Evolutionary conservation across 2,329 filamentous ascomycete species (phyloP), one percentile per base, ranked within the genome.

Genomic region (Apiospora sp.): DNA sequence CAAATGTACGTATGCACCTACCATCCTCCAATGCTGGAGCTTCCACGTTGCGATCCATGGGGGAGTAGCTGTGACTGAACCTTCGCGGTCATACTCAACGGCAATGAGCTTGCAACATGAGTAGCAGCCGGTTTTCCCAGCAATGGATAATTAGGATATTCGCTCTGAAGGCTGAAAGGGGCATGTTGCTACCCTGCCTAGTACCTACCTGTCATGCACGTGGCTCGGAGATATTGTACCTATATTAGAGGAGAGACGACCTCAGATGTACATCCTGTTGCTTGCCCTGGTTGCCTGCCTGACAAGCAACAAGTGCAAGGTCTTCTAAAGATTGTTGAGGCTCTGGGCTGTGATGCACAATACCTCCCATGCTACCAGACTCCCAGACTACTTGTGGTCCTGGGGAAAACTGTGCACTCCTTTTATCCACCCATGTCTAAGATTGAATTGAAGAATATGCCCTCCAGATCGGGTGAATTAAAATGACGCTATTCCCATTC

Each of bases 401-500:
- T n/a, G 30, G 34, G 58, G 58, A 64, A 64, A 64, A 64, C 22
- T 64, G 58, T 64, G 58, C 58, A 22, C 22, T 51, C 34, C 27
- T 30, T 64, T 37, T 34, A 61, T 30, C 54, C 30, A 37, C 54
- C 54, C 54, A 3, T 61, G 54, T 61, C 30, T 61, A 61, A 37
- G 54, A 61, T 64, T 64, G 30, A 24, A 24, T 27, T n/a, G 49
- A 41, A 41, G 58, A 64, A 41, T 41, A 41, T 64, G 51, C 24
- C 58, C 58, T 64, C 58, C 58, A 64, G 58, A 64, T 64, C 58
- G 67, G 67, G 67, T 34, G 44, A n/a, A 49, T 7, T 69, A 27
- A 69, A 69, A 69, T 69, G 67, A 69, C 67, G 67, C 67, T 69
- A 69, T 69, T 48, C 67, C 48, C 34, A 49, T 49, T 69, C 48